These are phyloP conservation scores for Fusarium cyanostomum DNA, from an alignment of 2,329 filamentous ascomycete species.

Conservation along the genomic window DNA sequence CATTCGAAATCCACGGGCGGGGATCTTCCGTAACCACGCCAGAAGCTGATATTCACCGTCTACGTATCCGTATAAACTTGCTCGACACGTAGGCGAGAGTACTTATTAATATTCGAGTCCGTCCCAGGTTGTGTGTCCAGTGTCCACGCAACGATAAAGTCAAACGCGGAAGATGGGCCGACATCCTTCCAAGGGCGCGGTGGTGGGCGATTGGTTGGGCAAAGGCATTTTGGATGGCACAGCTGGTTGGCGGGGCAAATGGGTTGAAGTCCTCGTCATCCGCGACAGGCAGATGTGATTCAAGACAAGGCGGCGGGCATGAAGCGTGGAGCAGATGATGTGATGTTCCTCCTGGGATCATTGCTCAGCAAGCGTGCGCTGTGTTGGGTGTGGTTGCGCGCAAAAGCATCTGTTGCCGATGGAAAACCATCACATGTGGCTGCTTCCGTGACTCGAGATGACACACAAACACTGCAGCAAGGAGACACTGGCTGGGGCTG, in stretches of 20 bases:
- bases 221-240: conserved; percentile 21
- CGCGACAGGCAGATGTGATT: conserved; percentile 27
- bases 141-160: neutral
- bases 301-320: conserved; percentile 6
- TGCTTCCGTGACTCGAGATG: conserved; percentile 29
- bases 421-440: conserved; percentile 33
- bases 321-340: conserved; percentile 22
- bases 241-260: conserved; percentile 7
- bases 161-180: neutral
- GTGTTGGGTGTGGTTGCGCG: conserved; percentile 2
- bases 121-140: neutral
- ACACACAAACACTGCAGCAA: conserved; percentile 32
- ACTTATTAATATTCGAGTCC: neutral
- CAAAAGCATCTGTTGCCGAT: conserved; percentile 13
- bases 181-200: neutral
- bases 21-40: neutral
- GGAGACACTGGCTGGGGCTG: conserved; percentile 20
- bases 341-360: conserved; percentile 17
- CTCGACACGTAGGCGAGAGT: neutral
- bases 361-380: conserved; percentile 2
- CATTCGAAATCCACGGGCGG: neutral
- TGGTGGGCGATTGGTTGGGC: conserved; percentile 6
- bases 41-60: neutral
- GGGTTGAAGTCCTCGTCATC: conserved; percentile 18
- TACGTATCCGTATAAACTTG: neutral